Base-by-base conservation (phyloP, 768 basidiomycete species). In the Boletellus ananiceps region DNA sequence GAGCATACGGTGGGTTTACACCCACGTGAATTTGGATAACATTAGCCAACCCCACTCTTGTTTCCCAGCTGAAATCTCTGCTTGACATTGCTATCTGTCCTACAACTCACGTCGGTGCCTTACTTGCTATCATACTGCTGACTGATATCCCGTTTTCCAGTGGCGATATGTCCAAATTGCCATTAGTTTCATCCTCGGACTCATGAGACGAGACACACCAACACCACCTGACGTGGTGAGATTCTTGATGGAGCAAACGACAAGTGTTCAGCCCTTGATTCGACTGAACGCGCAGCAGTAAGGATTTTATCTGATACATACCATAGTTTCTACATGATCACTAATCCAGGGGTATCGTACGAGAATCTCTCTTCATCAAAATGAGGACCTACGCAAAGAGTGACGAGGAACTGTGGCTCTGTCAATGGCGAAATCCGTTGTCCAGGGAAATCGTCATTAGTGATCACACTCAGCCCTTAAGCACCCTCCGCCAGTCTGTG, bases 81-180 rank as follows among this genome's bases (percentile, higher is more conserved):
- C 71, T 88, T 35, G 75, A 76, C 54, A 65, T 87, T 58, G 86
- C 84, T 18, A 59, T 66, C 49, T 72, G 76, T 54, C 74, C 85
- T 9, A 75, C 76, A 16, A 88, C 87, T 41, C 88, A 92, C 68
- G 89, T 88, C 69, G 52, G 83, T 66, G n/a, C 18, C 31, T 49
- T 1, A 4, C 32, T 15, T 37, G 16, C 31, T 53, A 25, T 50
- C 27, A 43, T 45, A 3, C 25, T 45, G 5, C 12, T 14, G 21
- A 41, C 36, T 41, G 46, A 62, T 51, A 47, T 52, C 15, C 16
- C 43, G 39, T 27, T 49, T 50, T 59, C 13, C 56, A 91, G 88
- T 91, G 88, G 88, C 76, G 88, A 69, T 91, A 91, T 64, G 74
- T 83, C 0, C 83, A 89, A 72, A 82, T 82, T 57, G 84, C 88